Percentiles rank a stretch among this genome's conserved stretches.
Conservation (phyloP, 345 rosid species). For the Bruguiera gymnorhiza region DNA sequence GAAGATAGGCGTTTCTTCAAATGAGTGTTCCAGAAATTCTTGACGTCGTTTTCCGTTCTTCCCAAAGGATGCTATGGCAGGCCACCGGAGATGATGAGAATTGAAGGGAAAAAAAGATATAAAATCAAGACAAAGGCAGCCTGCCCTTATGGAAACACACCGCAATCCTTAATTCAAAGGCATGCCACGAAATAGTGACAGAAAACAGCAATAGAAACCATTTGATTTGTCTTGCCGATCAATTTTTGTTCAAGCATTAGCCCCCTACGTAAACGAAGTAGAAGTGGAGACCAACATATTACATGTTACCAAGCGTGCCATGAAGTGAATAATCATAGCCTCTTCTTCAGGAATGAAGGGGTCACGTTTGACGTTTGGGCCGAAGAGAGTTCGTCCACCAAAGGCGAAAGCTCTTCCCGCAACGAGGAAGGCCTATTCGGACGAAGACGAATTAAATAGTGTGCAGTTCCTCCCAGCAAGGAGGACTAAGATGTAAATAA, state of each 20-base stretch:
- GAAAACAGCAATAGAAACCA: no score
- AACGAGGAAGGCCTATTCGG: constrained; percentile 24
- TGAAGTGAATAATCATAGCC: constrained; percentile 31
- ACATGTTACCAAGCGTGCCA: constrained; percentile 38
- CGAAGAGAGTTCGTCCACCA: constrained; percentile 44
- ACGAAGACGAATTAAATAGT: no score
- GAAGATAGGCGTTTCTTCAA: constrained; percentile 28
- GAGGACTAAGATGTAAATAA: no score
- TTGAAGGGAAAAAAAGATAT: not conserved
- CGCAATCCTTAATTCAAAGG: no score
- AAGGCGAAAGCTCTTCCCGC: constrained; percentile 46
- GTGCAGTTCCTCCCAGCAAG: no score
- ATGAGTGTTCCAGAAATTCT: constrained; percentile 38
- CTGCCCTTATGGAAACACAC: no score
- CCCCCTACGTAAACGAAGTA: no score
- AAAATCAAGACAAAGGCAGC: not conserved
- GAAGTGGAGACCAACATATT: not conserved
- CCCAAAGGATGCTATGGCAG: constrained; percentile 41
- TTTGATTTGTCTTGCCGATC: no score
- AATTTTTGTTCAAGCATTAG: no score
- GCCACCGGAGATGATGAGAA: constrained; percentile 27
- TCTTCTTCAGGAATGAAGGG: constrained; percentile 38
- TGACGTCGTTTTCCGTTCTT: constrained; percentile 41
- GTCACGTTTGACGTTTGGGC: constrained; percentile 34
- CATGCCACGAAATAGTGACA: no score